Conservation (phyloP, 768 basidiomycete genomes). For the Pleurotus giganteus region DNA sequence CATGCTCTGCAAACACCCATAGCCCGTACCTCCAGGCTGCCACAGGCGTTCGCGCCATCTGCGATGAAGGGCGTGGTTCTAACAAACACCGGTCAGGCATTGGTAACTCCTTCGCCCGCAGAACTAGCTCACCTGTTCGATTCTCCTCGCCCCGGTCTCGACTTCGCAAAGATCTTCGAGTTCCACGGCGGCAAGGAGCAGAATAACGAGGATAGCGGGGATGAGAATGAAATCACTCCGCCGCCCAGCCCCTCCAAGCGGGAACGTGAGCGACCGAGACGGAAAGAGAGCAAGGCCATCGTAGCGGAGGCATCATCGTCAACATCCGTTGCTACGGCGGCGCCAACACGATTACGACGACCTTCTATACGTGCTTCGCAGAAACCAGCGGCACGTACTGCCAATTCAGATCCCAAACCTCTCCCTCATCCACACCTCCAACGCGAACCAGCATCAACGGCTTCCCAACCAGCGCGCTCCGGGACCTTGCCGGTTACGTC, state of each 20-base stretch:
- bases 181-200: constrained; percentile 51
- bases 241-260: constrained; percentile 48
- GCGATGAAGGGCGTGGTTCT: constrained; percentile 80
- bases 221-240: constrained; percentile 30
- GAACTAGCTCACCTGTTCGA: constrained; percentile 68
- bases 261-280: constrained; percentile 32
- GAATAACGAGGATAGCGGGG: constrained; percentile 25
- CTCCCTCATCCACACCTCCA: constrained; percentile 43
- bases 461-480: constrained; percentile 11
- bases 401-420: constrained; percentile 31
- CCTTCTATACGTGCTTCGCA: constrained; percentile 53
- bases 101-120: constrained; percentile 68
- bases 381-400: constrained; percentile 24
- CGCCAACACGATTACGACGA: constrained; percentile 51
- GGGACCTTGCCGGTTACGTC: constrained; percentile 21
- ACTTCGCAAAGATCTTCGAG: constrained; percentile 80
- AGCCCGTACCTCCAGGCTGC: constrained; percentile 29
- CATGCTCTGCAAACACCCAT: constrained; percentile 52
- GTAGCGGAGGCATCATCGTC: constrained; percentile 8
- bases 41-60: constrained; percentile 35
- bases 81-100: constrained; percentile 71
- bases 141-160: constrained; percentile 68
- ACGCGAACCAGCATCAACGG: constrained; percentile 15
- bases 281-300: constrained; percentile 18
- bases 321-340: constrained; percentile 22